Percentiles rank a stretch among this genome's conserved stretches.
phyloP scores from a whole-genome alignment of 768 basidiomycete genomes.

The Lactarius pseudohatsudake region DNA sequence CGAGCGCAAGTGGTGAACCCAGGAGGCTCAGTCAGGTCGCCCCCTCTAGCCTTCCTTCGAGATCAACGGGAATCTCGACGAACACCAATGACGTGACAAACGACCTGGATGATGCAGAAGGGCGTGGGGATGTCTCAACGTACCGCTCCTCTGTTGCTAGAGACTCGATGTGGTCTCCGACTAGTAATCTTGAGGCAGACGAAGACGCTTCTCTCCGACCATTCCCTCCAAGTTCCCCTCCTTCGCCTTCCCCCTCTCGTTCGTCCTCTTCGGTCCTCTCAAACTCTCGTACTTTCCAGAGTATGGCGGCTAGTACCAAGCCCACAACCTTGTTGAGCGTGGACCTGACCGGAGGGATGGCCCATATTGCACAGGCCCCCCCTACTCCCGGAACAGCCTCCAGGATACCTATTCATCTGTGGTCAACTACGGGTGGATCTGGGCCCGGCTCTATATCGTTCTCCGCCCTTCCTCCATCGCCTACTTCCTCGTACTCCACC shows the following conservation, averaged over 20 bases:
- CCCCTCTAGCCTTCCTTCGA: slow-evolving; percentile 25
- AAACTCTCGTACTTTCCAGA: slow-evolving; percentile 76
- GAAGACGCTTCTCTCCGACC: slow-evolving; percentile 93
- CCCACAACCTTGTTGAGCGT: slow-evolving; percentile 93
- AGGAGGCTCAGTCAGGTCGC: slow-evolving; percentile 29
- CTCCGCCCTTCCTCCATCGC: slow-evolving; percentile 60
- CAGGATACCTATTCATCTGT: slow-evolving; percentile 58
- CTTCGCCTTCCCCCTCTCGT: slow-evolving; percentile 81
- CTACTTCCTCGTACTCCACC: slow-evolving; percentile 45
- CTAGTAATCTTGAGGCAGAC: slow-evolving; percentile 78
- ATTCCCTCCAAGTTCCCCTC: slow-evolving; percentile 83
- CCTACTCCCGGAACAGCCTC: slow-evolving; percentile 53
- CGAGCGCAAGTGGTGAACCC: slow-evolving; percentile 29
- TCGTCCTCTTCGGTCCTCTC: slow-evolving; percentile 85
- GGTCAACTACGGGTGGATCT: slow-evolving; percentile 46
- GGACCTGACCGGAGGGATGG: slow-evolving; percentile 81
- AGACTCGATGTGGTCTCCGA: slow-evolving; percentile 79
- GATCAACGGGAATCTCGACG: slow-evolving; percentile 54
- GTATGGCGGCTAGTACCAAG: slow-evolving; percentile 86
- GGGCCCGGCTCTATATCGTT: slow-evolving; percentile 67
- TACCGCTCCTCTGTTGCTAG: slow-evolving; percentile 61
- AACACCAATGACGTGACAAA: slow-evolving; percentile 47
- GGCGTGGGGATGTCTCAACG: slow-evolving; percentile 42
- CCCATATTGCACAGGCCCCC: slow-evolving; percentile 88
- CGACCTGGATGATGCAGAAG: slow-evolving; percentile 34